Evolutionary conservation across 164 flowering plant species (phyloP).

Genomic region (Vitis labrusca): DNA sequence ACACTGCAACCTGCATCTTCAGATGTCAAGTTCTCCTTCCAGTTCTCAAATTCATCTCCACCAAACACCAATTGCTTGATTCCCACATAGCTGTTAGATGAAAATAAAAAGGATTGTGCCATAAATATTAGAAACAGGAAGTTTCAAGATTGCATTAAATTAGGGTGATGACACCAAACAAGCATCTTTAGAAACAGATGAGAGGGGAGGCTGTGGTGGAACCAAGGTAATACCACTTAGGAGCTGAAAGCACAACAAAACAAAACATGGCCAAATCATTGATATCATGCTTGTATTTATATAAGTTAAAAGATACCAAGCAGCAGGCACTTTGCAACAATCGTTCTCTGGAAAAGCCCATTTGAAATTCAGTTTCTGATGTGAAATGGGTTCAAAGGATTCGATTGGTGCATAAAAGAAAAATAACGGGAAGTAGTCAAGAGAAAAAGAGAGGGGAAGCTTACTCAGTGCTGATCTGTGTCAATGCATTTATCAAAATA

Average conservation of each 20-base stretch:
- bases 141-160: background rate
- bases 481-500: slow-evolving; percentile 77
- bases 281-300: background rate
- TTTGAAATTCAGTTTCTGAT: background rate
- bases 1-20: slow-evolving; percentile 79
- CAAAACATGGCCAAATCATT: background rate
- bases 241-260: background rate
- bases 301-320: background rate
- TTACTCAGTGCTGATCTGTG: slow-evolving; percentile 94
- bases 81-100: slow-evolving; percentile 62
- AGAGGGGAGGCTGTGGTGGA: no score
- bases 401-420: background rate
- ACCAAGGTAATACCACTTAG: no score
- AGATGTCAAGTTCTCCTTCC: slow-evolving; percentile 71
- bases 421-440: background rate
- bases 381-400: background rate
- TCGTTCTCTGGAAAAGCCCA: background rate
- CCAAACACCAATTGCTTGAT: slow-evolving; percentile 89
- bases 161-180: background rate
- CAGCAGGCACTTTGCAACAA: background rate
- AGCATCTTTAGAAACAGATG: background rate
- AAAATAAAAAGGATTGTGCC: background rate
- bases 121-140: background rate
- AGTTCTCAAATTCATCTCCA: slow-evolving; percentile 74
- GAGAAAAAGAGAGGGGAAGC: slow-evolving; percentile 10